Evolutionary conservation across 257 asterid genomes (phyloP), one percentile per base, ranked within the genome.

Genomic region (Solanum bukasovii): DNA sequence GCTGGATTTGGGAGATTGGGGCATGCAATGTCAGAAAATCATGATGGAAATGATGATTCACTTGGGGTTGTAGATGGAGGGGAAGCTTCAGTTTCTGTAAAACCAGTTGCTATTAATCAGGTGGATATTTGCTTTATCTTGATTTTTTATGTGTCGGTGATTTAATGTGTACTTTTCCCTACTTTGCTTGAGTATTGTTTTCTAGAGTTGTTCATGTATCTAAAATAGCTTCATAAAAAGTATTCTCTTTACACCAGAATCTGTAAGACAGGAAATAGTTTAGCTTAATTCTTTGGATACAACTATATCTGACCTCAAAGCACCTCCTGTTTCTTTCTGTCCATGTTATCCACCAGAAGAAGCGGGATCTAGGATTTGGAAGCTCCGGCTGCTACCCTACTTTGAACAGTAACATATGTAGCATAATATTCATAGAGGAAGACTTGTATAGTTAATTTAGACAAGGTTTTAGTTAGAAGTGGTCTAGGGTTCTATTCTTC

Each of bases 11-110:
- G 86, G 86, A 73, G 91, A 94, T 90, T 90, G 93, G 88, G 89
- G 52, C 90, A 92, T 81, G 85, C 85, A 89, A 95, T 95, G 98
- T 90, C 92, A n/a, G 94, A 93, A 88, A 90, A 88, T 87, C 87
- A 89, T 52, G 92, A 67, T 89, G 94, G 89, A 89, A 92, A 87
- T 88, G 94, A 83, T 87, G 90, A 52, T 52, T 89, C 89, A 72
- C 91, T 90, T 91, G 93, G 88, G 88, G 73, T 79, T 82, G 89
- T 77, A 59, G 92, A 86, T 46, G 92, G 88, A 71, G 86, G 46
- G 42, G 84, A 74, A 31, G 86, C 27, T 74, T 63, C 87, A 27
- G 90, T 33, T 21, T 46, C 44, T 20, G 86, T 63, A 25, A 89
- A 90, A 91, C 88, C 96, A 86, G 68, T 71, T 42, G 72, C 81